These are phyloP conservation scores for Wickerhamiella azyma DNA, from an alignment of 805 yeast genomes.

Conservation along the genomic window DNA sequence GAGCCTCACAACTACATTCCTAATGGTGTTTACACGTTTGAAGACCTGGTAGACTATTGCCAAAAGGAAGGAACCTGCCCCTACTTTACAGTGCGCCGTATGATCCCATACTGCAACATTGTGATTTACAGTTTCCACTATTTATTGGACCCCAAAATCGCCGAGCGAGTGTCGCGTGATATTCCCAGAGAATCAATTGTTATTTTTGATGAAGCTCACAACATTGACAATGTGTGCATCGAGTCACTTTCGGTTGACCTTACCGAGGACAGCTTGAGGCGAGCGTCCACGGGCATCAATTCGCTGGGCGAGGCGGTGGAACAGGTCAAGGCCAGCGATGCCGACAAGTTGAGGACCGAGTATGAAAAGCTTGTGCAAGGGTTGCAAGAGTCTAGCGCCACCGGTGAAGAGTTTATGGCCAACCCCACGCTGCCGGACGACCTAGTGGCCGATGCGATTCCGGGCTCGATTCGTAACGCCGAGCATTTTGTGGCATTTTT, in stretches of 20 bases:
- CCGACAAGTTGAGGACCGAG: conserved; percentile 74
- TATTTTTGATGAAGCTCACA: conserved; percentile 97
- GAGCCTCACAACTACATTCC: conserved; percentile 88
- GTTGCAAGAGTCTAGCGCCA: conserved; percentile 59
- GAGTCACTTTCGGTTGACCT: conserved; percentile 85
- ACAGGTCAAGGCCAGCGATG: conserved; percentile 68
- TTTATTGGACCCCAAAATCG: conserved; percentile 89
- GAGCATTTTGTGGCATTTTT: conserved; percentile 92
- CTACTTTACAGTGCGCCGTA: conserved; percentile 92
- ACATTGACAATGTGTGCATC: conserved; percentile 96
- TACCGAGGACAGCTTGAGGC: conserved; percentile 75
- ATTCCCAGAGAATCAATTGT: conserved; percentile 84
- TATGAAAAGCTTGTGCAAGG: conserved; percentile 87
- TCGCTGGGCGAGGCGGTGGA: conserved; percentile 70
- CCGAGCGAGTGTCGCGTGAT: conserved; percentile 87
- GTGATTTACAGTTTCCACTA: conserved; percentile 95
- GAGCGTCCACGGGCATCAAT: conserved; percentile 79
- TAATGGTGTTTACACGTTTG: conserved; percentile 89
- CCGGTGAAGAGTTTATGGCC: conserved; percentile 60
- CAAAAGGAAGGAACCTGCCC: conserved; percentile 78
- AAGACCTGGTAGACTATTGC: conserved; percentile 64
- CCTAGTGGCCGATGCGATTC: conserved; percentile 79
- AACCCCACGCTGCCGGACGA: conserved; percentile 82
- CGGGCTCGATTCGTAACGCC: conserved; percentile 93
- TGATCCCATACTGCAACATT: conserved; percentile 83